Evolutionary conservation across 2,329 filamentous ascomycete species (phyloP), one percentile per base, ranked within the genome.

Genomic region (Furcasterigmium sp.): DNA sequence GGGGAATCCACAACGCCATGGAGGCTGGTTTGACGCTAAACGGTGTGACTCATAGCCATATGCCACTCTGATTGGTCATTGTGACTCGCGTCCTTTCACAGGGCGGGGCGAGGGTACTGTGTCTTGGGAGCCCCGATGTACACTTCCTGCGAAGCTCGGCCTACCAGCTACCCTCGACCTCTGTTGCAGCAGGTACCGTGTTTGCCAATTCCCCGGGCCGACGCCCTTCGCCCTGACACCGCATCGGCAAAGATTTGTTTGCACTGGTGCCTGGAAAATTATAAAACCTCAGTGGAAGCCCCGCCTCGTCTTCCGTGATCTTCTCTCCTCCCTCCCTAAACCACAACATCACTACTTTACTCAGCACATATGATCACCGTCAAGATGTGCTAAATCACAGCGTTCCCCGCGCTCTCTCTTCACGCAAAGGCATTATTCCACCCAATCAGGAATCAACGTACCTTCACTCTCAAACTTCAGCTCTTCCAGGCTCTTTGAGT

Each of bases 341-440:
- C 58, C 62, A 58, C 56, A 56, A 46, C 49, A 50, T 42, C 46
- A 49, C 49, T 45, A 57, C 46, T 50, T 55, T 45, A 65, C 50
- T 63, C 54, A 55, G 59, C 54, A 65, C 57, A 39, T 41, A 49
- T 51, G 53, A 47, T 51, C 42, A 28, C 59, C 53, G 55, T 56
- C 70, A 82, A 68, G 63, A 82, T 82, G 78, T 73, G 75, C 66
- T 82, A 79, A 78, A 72, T 56, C 56, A 61, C 57, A 59, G 60
- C 65, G 62, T 56, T 56, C 54, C 61, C 57, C 58, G 59, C 58
- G 54, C 57, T 57, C 56, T 48, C n/a, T 56, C 55, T 57, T 40
- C 28, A 30, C 17, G 26, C 20, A 59, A 58, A 53, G 54, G 59
- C 56, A 54, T 64, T 62, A 72, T 62, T 72, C 80, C 69, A 64